Evolutionary conservation across 2,329 filamentous ascomycete genomes (phyloP).

Genomic region (Diaporthe nobilis): DNA sequence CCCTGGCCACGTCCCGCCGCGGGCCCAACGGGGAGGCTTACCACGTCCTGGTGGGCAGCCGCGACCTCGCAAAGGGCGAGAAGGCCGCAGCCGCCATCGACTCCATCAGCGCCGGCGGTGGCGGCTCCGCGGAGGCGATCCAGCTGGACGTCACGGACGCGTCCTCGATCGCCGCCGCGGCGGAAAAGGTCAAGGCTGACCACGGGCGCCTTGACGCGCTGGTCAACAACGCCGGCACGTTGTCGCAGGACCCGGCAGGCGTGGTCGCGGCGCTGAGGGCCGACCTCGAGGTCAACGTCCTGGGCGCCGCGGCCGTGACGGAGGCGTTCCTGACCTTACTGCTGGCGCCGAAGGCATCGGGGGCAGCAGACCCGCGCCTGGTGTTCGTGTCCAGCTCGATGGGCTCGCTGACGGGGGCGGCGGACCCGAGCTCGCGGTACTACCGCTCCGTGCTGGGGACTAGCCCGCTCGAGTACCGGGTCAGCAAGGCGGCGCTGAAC

Average conservation of each 20-base stretch:
- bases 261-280: conserved; percentile 24
- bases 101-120: background rate
- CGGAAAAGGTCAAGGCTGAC: conserved; percentile 38
- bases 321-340: conserved; percentile 32
- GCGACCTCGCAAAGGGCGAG: conserved; percentile 45
- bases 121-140: conserved; percentile 17
- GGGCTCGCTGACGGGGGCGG: conserved; percentile 44
- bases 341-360: background rate
- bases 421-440: conserved; percentile 41
- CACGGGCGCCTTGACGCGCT: conserved; percentile 44
- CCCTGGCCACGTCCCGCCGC: conserved; percentile 36
- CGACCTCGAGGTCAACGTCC: conserved; percentile 29
- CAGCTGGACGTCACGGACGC: conserved; percentile 44
- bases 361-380: conserved; percentile 1
- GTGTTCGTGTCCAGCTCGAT: conserved; percentile 45
- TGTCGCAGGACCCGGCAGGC: background rate
- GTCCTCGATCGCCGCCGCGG: conserved; percentile 43
- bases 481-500: conserved; percentile 49
- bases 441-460: conserved; percentile 37
- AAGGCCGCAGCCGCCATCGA: conserved; percentile 38
- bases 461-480: conserved; percentile 43
- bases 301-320: conserved; percentile 29
- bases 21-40: conserved; percentile 42
- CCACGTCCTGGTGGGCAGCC: conserved; percentile 48
- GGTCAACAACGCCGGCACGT: conserved; percentile 51